These are phyloP conservation scores for Lachancea nothofagi DNA, from an alignment of 805 yeast genomes.

Conservation along the genomic window DNA sequence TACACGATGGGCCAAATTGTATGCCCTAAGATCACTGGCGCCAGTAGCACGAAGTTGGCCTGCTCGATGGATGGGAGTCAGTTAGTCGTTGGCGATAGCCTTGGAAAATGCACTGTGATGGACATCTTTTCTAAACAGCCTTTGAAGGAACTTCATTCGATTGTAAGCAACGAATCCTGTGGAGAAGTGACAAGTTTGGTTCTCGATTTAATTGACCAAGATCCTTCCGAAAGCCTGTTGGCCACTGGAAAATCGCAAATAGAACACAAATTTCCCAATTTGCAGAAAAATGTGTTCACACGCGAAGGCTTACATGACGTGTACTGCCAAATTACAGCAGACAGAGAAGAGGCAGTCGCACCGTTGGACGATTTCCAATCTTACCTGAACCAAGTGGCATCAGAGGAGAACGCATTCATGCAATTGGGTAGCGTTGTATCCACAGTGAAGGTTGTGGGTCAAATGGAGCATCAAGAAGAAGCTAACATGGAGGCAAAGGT, in stretches of 20 bases:
- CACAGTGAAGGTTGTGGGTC: conserved; percentile 29
- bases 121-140: conserved; percentile 71
- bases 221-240: conserved; percentile 8
- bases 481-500: conserved; percentile 4
- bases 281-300: conserved; percentile 55
- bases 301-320: conserved; percentile 42
- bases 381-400: conserved; percentile 45
- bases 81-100: conserved; percentile 64
- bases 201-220: conserved; percentile 11
- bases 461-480: conserved; percentile 9
- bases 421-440: conserved; percentile 40
- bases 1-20: conserved; percentile 26
- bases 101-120: conserved; percentile 61
- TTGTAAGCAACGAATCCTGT: conserved; percentile 21
- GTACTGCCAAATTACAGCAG: conserved; percentile 30
- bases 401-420: conserved; percentile 49
- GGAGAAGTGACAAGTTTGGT: conserved; percentile 28
- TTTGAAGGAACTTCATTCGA: conserved; percentile 43
- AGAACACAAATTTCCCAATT: conserved; percentile 46
- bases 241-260: conserved; percentile 13
- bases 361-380: conserved; percentile 37
- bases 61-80: conserved; percentile 71
- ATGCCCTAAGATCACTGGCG: conserved; percentile 22
- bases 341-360: conserved; percentile 14
- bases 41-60: conserved; percentile 46